Evolutionary conservation across 345 rosid genomes (phyloP), one percentile per base, ranked within the genome.

Genomic region (Eucalyptus erythrocorys): DNA sequence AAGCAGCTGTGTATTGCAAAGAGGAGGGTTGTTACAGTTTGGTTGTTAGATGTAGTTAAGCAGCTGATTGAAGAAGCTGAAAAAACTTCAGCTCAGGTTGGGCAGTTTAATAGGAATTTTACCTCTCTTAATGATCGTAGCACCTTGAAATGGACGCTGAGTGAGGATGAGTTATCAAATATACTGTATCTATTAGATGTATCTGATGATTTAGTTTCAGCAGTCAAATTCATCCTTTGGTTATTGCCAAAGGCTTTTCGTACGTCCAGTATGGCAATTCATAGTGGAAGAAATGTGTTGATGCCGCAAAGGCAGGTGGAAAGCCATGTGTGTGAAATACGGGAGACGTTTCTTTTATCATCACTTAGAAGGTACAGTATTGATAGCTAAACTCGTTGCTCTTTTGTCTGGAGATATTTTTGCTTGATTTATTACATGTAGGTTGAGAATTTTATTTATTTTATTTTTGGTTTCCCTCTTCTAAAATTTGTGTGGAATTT

Each of bases 141-240:
- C 89, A 90, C 94, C 53, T 45, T 89, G 50, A 91, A 92, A 88
- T 97, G 99, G 99, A 98, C 94, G 93, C 95, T 98, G 89, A 96
- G 97, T 88, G 98, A 94, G 92, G 98, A 97, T 87, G 99, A 97
- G 93, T 92, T 98, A 85, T 95, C 97, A 89, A 88, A 94, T 80
- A 88, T 98, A 87, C 89, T 97, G 90, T 96, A 95, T 92, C 89
- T 98, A 89, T 90, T 98, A 94, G 99, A 98, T 94, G 89, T 93
- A 81, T 95, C 96, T 91, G 88, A 92, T 76, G 99, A 97, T 90
- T 92, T 93, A 90, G 95, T 94, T 91, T 95, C 95, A 66, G 96
- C 95, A 48, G 93, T 92, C 90, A 97, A 95, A 89, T 95, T 98
- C 89, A 92, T 97, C 88, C 93, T 97, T n/a, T 97, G 99, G 99